Base-by-base conservation (phyloP, 176 grass and related monocot genomes). In the Musa itinerans region DNA sequence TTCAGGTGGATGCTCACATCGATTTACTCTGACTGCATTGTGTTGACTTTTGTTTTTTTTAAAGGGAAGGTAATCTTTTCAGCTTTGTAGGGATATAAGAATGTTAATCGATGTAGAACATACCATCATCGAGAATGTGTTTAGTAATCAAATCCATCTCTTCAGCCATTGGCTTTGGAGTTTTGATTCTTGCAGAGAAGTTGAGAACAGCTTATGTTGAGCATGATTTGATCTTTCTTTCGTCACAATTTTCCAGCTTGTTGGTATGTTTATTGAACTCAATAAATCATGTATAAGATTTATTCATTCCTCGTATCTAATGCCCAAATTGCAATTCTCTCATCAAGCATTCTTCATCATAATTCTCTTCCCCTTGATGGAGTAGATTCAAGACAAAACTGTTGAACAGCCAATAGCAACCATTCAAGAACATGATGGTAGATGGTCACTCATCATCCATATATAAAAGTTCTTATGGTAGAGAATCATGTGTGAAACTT, bases 151-250 rank as follows among this genome's bases (percentile, higher is more conserved):
- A 69, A 29, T 12, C 67, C 11, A 50, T 17, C 34, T n/a, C 8
- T n/a, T 69, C 67, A 20, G 20, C 67, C 67, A 15, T 69, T 50
- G 67, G 29, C 67, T 69, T 17, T 69, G 67, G 4, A 69, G 15
- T n/a, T 50, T 23, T 10, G 5, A 49, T 50, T 2, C 17, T n/a
- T 69, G 48, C 34, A 51, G 3, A 70, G 9, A 68, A 50, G 2
- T 43, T 69, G 14, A 50, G 2, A 2, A 1, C 1, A 50, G 17
- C 10, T 52, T 51, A 70, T 70, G 68, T 70, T 20, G 34, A 51
- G 68, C 43, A 70, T 70, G 68, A 50, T 17, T 50, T n/a, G 29
- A 69, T 50, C 34, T 50, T 69, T 68, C 26, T 68, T 68, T 43
- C 8, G 43, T 15, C 27, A 68, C 48, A 48, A 43, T 68, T 16